Base-by-base conservation (phyloP, 2,329 filamentous ascomycete genomes). In the Aspergillus versicolor region DNA sequence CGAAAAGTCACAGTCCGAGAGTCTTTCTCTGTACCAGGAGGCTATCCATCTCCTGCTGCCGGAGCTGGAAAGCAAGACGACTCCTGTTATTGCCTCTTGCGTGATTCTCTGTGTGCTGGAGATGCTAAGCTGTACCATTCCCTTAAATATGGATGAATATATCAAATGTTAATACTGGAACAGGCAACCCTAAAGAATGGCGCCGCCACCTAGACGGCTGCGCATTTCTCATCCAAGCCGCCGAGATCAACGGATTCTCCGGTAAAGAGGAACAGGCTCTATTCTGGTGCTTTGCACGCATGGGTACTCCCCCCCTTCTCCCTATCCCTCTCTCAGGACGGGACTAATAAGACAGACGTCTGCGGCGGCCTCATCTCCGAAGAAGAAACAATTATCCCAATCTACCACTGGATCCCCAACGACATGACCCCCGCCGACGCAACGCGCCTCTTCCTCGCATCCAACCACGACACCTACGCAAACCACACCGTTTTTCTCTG, bases 201-300 rank as follows among this genome's bases (percentile, higher is more conserved):
- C 74, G 76, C 22, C 77, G 77, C 1, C 81, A 83, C 59, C 73
- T 83, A 0, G 81, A 83, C 58, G 81, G 80, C 0, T 83, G 81
- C 58, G 80, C 81, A 4, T 77, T 75, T 50, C 67, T 83, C 0
- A 78, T 83, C 60, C 75, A 81, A 60, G 77, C 81, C 0, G 76
- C 79, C 3, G 79, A 77, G 1, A 80, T 82, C 41, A 78, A 81
- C 59, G 81, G 81, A 0, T 81, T 82, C 57, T 77, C 76, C 0
- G 79, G 79, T 0, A 79, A 79, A 3, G 71, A 81, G 3, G 73
- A 81, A 15, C 77, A 82, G 62, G 80, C 81, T 2, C 66, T 83
- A 0, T 83, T 83, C 57, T 83, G 81, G 81, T 82, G 79, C 54
- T 83, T 82, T 66, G 80, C 79, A 0, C 74, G 80, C 7, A 83